Conservation (phyloP, 2,329 filamentous ascomycete species). For the Curvularia lunata region DNA sequence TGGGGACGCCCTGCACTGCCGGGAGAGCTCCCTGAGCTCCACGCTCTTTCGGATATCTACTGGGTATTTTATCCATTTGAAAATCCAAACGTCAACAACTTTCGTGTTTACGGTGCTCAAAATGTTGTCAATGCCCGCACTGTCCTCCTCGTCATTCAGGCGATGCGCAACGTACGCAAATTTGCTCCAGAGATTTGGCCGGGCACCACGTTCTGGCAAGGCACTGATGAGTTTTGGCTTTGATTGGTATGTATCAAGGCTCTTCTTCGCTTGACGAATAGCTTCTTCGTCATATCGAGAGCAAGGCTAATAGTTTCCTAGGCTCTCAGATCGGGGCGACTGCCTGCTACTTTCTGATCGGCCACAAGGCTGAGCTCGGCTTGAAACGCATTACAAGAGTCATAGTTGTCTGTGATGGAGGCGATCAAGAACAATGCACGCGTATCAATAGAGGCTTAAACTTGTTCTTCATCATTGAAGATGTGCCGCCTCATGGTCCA, state of each 20-base stretch:
- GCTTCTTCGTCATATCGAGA: too few species aligned
- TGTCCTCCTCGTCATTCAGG: slow-evolving; percentile 19
- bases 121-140: slow-evolving; percentile 26
- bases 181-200: slow-evolving; percentile 24
- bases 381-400: slow-evolving; percentile 25
- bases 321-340: slow-evolving; percentile 30
- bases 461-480: slow-evolving; percentile 24
- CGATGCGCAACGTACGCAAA: slow-evolving; percentile 15
- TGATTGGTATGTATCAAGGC: slow-evolving; percentile 24
- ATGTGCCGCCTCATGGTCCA: slow-evolving; percentile 17
- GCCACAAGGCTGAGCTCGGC: slow-evolving; percentile 27
- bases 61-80: slow-evolving; percentile 31
- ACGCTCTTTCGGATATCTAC: slow-evolving; percentile 26
- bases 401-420: slow-evolving; percentile 17
- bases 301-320: not conserved
- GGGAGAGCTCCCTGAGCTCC: slow-evolving; percentile 29
- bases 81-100: slow-evolving; percentile 25
- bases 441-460: slow-evolving; percentile 8
- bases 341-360: slow-evolving; percentile 20
- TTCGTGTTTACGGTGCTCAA: slow-evolving; percentile 24
- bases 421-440: not conserved
- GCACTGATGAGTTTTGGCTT: slow-evolving; percentile 24
- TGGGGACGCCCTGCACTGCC: slow-evolving; percentile 16
- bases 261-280: too few species aligned
- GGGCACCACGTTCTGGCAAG: slow-evolving; percentile 20